Conservation (phyloP, 768 basidiomycete genomes). For the Antrodiella citrinella region DNA sequence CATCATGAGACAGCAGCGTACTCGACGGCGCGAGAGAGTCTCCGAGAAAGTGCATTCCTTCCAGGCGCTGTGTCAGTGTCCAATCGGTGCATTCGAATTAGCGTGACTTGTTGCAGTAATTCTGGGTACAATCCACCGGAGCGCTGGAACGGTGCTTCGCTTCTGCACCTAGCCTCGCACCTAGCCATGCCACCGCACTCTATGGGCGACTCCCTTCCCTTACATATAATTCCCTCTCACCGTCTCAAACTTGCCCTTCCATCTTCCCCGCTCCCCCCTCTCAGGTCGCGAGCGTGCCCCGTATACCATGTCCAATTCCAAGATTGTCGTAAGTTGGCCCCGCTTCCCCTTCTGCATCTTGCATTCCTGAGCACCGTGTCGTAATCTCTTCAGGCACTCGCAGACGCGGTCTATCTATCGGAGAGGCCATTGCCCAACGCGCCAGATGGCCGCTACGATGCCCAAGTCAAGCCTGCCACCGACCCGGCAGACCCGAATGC, state of each 20-base stretch:
- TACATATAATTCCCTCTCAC: neutral
- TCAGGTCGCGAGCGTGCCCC: neutral
- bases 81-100: too few relatives aligned
- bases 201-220: too few relatives aligned
- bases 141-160: too few relatives aligned
- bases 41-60: too few relatives aligned
- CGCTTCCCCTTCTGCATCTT: neutral
- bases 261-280: neutral
- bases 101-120: too few relatives aligned
- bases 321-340: neutral
- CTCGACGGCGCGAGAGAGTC: too few relatives aligned
- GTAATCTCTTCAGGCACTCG: conserved; percentile 9
- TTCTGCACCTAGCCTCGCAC: too few relatives aligned
- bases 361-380: neutral
- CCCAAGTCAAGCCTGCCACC: conserved; percentile 22
- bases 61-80: too few relatives aligned
- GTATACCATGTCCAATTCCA: neutral
- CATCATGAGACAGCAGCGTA: too few relatives aligned
- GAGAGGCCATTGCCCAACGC: conserved; percentile 30
- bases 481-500: conserved; percentile 17
- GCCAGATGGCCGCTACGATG: conserved; percentile 39
- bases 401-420: conserved; percentile 30
- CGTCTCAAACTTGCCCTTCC: neutral
- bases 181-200: too few relatives aligned
- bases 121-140: too few relatives aligned